Base-by-base conservation (phyloP, 2,329 filamentous ascomycete species). In the Cordyceps cicadae region DNA sequence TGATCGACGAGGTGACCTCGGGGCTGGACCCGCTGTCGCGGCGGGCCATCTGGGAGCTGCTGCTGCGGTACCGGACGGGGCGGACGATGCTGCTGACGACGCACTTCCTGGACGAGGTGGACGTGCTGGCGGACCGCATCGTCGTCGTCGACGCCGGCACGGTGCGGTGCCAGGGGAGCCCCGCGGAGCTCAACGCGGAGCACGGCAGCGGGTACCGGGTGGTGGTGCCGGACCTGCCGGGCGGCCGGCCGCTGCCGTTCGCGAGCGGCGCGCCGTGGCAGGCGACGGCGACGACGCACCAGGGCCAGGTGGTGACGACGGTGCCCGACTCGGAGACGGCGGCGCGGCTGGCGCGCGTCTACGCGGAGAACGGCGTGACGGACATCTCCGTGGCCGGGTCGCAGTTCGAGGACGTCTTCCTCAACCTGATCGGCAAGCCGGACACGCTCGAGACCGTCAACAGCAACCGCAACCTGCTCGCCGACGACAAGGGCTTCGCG, bases 31-130 rank as follows among this genome's bases (percentile, higher is more conserved):
- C 87, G 0, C 74, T 89, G 0, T 87, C 84, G 0, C 76, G 87
- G 48, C 74, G 86, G 29, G 86, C 85, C 68, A 86, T 89, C 54
- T 89, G 86, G 86, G 84, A 88, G 62, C 88, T 89, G 58, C 75
- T 89, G 2, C 74, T 88, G 3, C 79, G 81, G 2, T 84, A 88
- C 67, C 78, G 86, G 54, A 82, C 83, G 4, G 77, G 77, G 55
- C 75, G 86, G 46, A 87, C 84, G 1, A 86, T 88, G 67, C 74
- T 89, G 12, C 74, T 89, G 39, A 89, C 87, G 0, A 89, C 86
- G 0, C 87, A 89, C 70, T 89, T 88, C 67, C 75, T 89, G n/a
- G 87, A 89, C 65, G 86, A 89, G 70, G 86, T 85, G 5, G 86
- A 89, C 66, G 75, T 88, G 1, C 77, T 89, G 1, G 83, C 86